A percentile compares a stretch with the other conserved stretches of the same genome.
Evolutionary conservation across 2,329 filamentous ascomycete genomes (phyloP).

Genomic region (Aspergillus brunneoviolaceus): DNA sequence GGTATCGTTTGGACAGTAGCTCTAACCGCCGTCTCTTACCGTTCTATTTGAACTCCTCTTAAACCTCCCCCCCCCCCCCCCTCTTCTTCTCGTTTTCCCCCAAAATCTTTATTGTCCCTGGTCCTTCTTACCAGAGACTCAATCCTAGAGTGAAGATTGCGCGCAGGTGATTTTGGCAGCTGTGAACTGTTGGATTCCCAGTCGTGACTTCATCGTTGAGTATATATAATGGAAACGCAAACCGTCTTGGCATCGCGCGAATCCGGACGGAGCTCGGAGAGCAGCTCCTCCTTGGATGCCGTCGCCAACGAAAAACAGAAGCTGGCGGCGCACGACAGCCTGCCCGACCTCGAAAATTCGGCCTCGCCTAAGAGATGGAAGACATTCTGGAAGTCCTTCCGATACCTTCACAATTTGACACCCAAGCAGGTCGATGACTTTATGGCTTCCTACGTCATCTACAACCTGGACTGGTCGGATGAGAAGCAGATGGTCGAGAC

Average conservation of each 20-base stretch:
- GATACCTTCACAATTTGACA: constrained; percentile 50
- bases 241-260: constrained; percentile 23
- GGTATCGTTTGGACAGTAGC: constrained; percentile 8
- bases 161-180: background rate
- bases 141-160: background rate
- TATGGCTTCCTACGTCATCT: constrained; percentile 58
- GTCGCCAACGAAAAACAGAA: constrained; percentile 27
- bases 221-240: constrained; percentile 17
- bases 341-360: constrained; percentile 42
- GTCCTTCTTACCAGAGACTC: background rate
- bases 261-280: constrained; percentile 29
- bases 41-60: background rate
- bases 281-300: constrained; percentile 29
- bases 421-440: constrained; percentile 55
- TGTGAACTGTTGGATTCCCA: background rate
- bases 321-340: constrained; percentile 13
- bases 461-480: constrained; percentile 57
- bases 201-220: background rate
- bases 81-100: background rate
- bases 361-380: constrained; percentile 51
- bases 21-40: constrained; percentile 2
- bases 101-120: background rate
- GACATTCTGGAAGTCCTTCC: constrained; percentile 53
- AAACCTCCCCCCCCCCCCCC: background rate
- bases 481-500: constrained; percentile 50